A percentile compares a stretch with the other conserved stretches of the same genome.
Evolutionary conservation across 176 grass and related monocot species (phyloP).

Genomic region (Microstegium vimineum): DNA sequence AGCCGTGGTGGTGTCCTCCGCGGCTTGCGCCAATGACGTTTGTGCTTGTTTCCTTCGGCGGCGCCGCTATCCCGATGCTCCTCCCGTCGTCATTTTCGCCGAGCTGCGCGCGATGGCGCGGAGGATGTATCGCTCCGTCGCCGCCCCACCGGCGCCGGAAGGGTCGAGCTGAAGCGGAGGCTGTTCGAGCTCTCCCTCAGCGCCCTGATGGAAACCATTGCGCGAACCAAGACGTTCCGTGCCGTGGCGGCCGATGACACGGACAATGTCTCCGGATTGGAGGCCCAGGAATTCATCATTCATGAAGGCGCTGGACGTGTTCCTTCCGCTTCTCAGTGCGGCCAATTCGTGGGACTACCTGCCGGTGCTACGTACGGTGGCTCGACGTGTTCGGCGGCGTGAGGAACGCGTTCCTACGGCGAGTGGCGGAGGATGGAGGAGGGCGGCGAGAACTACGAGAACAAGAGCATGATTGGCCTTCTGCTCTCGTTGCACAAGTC

Average conservation of each 20-base stretch:
- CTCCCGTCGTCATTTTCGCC: neutral
- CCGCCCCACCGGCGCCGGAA: neutral
- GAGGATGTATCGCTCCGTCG: slow-evolving; percentile 18
- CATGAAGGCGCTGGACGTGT: slow-evolving; percentile 37
- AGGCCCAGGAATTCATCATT: slow-evolving; percentile 33
- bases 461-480: slow-evolving; percentile 44
- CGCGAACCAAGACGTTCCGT: slow-evolving; percentile 22
- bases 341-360: slow-evolving; percentile 40
- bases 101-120: slow-evolving; percentile 35
- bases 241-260: slow-evolving; percentile 1
- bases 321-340: slow-evolving; percentile 1
- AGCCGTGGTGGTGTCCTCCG: slow-evolving; percentile 48
- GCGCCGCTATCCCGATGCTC: slow-evolving; percentile 16
- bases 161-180: slow-evolving; percentile 45
- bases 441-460: neutral
- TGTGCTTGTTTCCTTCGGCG: slow-evolving; percentile 23
- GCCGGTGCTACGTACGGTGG: slow-evolving; percentile 27
- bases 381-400: slow-evolving; percentile 29
- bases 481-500: slow-evolving; percentile 40
- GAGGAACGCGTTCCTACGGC: slow-evolving; percentile 30
- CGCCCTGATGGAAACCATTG: slow-evolving; percentile 53
- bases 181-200: slow-evolving; percentile 51
- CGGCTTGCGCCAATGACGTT: slow-evolving; percentile 28
- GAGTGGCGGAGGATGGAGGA: neutral
- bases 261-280: slow-evolving; percentile 32